These are phyloP conservation scores for Labyrinthula sp. DNA, from an alignment of 352 stramenopile genomes.

Conservation along the genomic window DNA sequence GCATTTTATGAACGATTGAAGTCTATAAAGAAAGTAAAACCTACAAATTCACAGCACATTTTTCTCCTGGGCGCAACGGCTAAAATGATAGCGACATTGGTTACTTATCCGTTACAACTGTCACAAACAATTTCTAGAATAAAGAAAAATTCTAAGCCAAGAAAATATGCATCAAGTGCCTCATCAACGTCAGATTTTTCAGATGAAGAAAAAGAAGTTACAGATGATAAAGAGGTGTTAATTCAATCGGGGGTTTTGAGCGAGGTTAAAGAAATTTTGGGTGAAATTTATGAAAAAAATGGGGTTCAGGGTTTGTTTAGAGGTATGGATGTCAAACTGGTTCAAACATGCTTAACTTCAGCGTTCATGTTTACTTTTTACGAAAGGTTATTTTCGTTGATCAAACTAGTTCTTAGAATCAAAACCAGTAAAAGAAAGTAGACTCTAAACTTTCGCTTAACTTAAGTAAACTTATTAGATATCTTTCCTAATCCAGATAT, in stretches of 20 bases:
- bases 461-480: too few relatives aligned
- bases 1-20: conserved; percentile 69
- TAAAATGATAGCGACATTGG: conserved; percentile 67
- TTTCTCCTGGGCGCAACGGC: conserved; percentile 65
- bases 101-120: conserved; percentile 78
- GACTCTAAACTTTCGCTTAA: too few relatives aligned
- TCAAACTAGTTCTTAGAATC: too few relatives aligned
- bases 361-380: conserved; percentile 28
- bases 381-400: conserved; percentile 23
- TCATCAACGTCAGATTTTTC: too few relatives aligned
- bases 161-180: too few relatives aligned
- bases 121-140: conserved; percentile 60
- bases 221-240: too few relatives aligned
- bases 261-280: too few relatives aligned
- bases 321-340: conserved; percentile 68
- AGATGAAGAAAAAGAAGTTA: too few relatives aligned
- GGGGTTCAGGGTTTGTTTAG: conserved; percentile 56
- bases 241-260: too few relatives aligned
- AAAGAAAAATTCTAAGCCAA: conserved; percentile 28
- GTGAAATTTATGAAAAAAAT: conserved; percentile 31
- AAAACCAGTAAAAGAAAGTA: too few relatives aligned
- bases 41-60: conserved; percentile 44
- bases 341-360: conserved; percentile 66
- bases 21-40: conserved; percentile 8
- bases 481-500: conserved; percentile 60